A percentile compares a stretch with the other conserved stretches of the same genome.
These are phyloP conservation scores for Lagerstroemia speciosa DNA, from an alignment of 345 rosid species.

Conservation along the genomic window DNA sequence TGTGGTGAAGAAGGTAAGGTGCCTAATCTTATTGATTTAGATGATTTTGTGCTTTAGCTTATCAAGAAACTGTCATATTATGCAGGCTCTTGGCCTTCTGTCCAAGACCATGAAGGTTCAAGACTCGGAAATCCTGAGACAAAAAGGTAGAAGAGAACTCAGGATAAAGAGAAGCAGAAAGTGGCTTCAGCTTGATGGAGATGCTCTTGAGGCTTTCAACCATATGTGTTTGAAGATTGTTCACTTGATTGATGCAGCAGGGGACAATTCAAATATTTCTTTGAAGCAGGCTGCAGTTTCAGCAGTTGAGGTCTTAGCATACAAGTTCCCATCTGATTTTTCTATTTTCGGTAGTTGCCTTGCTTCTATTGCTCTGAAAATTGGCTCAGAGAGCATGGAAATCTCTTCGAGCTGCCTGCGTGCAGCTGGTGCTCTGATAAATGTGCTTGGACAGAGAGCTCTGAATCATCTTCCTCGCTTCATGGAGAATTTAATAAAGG, in stretches of 20 bases:
- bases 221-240: conserved; percentile 61
- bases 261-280: conserved; percentile 40
- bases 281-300: conserved; percentile 65
- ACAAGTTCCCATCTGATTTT: conserved; percentile 52
- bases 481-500: conserved; percentile 53
- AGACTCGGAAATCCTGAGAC: conserved; percentile 32
- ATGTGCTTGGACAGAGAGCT: conserved; percentile 83
- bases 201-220: conserved; percentile 39
- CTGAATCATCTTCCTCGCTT: conserved; percentile 61
- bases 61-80: background rate
- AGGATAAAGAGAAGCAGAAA: conserved; percentile 19
- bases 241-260: conserved; percentile 41
- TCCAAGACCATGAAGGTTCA: conserved; percentile 51
- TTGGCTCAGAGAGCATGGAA: conserved; percentile 43
- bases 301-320: conserved; percentile 64
- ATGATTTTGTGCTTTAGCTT: background rate
- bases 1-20: conserved; percentile 64
- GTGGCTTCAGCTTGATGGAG: conserved; percentile 56
- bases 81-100: conserved; percentile 75
- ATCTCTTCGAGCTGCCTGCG: conserved; percentile 74
- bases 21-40: background rate
- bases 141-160: conserved; percentile 30
- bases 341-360: conserved; percentile 66
- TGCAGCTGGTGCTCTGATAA: conserved; percentile 60
- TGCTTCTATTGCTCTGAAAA: conserved; percentile 46